Conservation (phyloP, 2,329 filamentous ascomycete species). For the Neonectria coccinea region DNA sequence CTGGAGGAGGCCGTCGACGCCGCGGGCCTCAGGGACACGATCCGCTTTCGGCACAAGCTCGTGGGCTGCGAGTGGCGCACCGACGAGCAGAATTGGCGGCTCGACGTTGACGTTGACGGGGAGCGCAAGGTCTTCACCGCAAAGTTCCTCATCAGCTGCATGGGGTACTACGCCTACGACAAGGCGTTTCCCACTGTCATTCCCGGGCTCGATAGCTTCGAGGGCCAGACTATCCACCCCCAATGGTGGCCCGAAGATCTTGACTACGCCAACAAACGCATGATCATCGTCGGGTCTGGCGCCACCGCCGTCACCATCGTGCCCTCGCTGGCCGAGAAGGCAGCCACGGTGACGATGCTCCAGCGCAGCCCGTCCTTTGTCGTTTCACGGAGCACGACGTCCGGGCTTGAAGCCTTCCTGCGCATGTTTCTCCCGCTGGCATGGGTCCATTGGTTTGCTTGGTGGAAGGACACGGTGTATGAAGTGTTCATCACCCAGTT, state of each 20-base stretch:
- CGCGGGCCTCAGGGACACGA: constrained; percentile 65
- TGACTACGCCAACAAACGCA: constrained; percentile 73
- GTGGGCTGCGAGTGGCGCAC: constrained; percentile 65
- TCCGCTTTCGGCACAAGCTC: constrained; percentile 64
- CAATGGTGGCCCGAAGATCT: constrained; percentile 82
- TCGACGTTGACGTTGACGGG: constrained; percentile 56
- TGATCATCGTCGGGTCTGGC: constrained; percentile 81
- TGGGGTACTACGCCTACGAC: constrained; percentile 80
- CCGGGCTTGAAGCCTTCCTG: constrained; percentile 52
- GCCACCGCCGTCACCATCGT: constrained; percentile 84
- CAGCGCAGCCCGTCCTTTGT: constrained; percentile 83
- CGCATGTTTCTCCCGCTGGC: constrained; percentile 59
- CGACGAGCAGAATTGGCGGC: constrained; percentile 65
- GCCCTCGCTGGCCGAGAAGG: constrained; percentile 74
- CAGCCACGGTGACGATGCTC: constrained; percentile 78
- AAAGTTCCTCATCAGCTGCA: constrained; percentile 69
- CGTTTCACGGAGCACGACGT: constrained; percentile 61
- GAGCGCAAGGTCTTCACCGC: constrained; percentile 53
- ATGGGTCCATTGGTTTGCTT: constrained; percentile 60
- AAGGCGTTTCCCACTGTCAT: constrained; percentile 70
- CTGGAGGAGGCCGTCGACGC: constrained; percentile 62
- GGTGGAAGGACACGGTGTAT: constrained; percentile 61
- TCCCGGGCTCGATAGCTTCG: constrained; percentile 75
- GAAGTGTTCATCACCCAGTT: constrained; percentile 57
- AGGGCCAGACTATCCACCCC: constrained; percentile 73